A percentile compares a stretch with the other conserved stretches of the same genome.
phyloP scores from a whole-genome alignment of 768 basidiomycete species.

The Boletus subcaerulescens region DNA sequence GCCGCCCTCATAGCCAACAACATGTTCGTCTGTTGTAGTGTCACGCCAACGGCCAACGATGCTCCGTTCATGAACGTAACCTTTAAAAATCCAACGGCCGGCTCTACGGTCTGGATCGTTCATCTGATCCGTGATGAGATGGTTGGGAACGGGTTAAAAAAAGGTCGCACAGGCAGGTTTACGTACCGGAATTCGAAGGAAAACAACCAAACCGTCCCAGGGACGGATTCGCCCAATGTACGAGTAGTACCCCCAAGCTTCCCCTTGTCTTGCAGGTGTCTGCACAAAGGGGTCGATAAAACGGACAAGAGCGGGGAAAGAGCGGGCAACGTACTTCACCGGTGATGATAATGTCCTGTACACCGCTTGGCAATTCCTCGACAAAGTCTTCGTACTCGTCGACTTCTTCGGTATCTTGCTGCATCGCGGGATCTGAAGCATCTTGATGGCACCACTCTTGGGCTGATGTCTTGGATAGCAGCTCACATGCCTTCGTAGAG shows the following conservation, averaged over 20 bases:
- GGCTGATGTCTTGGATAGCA: conserved; percentile 5
- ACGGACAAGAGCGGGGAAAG: not conserved
- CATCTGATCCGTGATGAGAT: conserved; percentile 29
- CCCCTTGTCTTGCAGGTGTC: conserved; percentile 43
- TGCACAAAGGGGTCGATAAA: conserved; percentile 14
- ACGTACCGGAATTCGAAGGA: conserved; percentile 46
- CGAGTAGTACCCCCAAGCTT: conserved; percentile 48
- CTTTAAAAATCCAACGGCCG: conserved; percentile 51
- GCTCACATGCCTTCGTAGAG: conserved; percentile 36
- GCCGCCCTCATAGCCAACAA: conserved; percentile 48
- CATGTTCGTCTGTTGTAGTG: conserved; percentile 38
- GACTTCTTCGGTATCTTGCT: conserved; percentile 26
- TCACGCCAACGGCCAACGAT: conserved; percentile 56
- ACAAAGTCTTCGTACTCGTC: conserved; percentile 41
- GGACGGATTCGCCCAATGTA: conserved; percentile 47
- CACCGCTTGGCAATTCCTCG: conserved; percentile 37
- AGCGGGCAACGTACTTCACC: conserved; percentile 40
- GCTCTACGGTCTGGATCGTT: conserved; percentile 28
- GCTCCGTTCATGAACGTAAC: conserved; percentile 48
- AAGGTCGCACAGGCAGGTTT: not conserved
- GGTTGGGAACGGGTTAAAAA: not conserved
- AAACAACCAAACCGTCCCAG: conserved; percentile 50
- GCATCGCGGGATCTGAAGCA: conserved; percentile 13
- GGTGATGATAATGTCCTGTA: conserved; percentile 51
- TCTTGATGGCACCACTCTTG: conserved; percentile 27